Evolutionary conservation across 2,329 filamentous ascomycete species (phyloP).

Genomic region (Neoscytalidium dimidiatum): DNA sequence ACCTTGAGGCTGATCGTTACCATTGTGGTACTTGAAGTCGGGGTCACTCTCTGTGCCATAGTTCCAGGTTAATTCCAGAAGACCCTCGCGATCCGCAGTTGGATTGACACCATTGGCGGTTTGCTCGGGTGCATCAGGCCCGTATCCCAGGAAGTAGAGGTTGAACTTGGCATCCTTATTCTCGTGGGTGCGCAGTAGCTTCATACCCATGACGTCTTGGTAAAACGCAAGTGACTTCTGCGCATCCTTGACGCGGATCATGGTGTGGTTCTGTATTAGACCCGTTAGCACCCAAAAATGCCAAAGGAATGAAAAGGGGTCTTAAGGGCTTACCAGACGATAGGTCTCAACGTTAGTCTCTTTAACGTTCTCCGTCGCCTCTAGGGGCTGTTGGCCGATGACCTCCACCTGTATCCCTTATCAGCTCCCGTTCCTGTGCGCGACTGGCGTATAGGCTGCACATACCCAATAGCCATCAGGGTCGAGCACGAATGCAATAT

Average conservation of each 20-base stretch:
- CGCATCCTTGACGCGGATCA: constrained; percentile 83
- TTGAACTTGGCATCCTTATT: constrained; percentile 75
- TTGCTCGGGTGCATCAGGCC: constrained; percentile 47
- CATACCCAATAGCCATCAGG: constrained; percentile 68
- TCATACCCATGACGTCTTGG: constrained; percentile 86
- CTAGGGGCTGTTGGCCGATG: constrained; percentile 69
- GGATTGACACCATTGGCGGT: constrained; percentile 59
- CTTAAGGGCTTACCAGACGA: constrained; percentile 53
- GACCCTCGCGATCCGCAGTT: constrained; percentile 71
- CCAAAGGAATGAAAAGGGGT: constrained; percentile 47
- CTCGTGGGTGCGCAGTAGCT: constrained; percentile 71
- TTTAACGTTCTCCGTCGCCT: constrained; percentile 70
- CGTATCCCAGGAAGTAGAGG: constrained; percentile 89
- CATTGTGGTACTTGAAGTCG: constrained; percentile 84
- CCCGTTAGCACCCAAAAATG: neutral
- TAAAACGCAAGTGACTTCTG: constrained; percentile 52
- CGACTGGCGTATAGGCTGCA: neutral
- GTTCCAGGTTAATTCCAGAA: constrained; percentile 89
- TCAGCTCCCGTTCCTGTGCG: neutral
- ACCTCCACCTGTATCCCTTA: constrained; percentile 59
- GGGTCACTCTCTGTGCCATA: constrained; percentile 83
- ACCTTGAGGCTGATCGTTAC: constrained; percentile 87
- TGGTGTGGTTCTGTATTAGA: constrained; percentile 75
- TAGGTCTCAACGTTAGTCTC: constrained; percentile 76
- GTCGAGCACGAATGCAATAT: constrained; percentile 89